A percentile compares a stretch with the other conserved stretches of the same genome.
phyloP scores from a whole-genome alignment of 768 basidiomycete genomes.

The Paxillus ammoniavirescens region DNA sequence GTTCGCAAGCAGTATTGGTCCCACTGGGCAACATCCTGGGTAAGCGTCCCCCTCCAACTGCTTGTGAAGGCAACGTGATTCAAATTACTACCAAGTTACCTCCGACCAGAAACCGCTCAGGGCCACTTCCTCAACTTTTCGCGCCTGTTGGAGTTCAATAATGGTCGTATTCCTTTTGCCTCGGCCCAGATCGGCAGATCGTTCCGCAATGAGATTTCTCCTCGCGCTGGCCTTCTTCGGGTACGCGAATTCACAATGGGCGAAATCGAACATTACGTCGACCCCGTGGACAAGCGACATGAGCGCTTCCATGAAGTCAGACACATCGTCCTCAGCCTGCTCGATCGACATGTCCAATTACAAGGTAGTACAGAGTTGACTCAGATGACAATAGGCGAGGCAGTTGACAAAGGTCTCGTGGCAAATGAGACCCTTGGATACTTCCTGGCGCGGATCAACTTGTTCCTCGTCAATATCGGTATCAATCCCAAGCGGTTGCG shows the following conservation, averaged over 20 bases:
- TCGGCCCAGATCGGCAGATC: slow-evolving; percentile 95
- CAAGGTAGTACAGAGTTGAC: slow-evolving; percentile 65
- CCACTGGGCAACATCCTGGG: slow-evolving; percentile 96
- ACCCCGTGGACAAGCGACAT: slow-evolving; percentile 90
- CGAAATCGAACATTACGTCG: slow-evolving; percentile 98
- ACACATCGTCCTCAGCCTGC: slow-evolving; percentile 69
- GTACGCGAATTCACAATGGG: slow-evolving; percentile 99
- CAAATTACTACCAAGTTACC: slow-evolving; percentile 53
- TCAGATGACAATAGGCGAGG: slow-evolving; percentile 80
- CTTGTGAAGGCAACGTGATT: neutral
- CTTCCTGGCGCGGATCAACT: slow-evolving; percentile 90
- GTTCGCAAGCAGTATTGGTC: slow-evolving; percentile 97
- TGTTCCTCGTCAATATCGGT: slow-evolving; percentile 88
- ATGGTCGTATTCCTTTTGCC: slow-evolving; percentile 93
- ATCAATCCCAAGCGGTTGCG: slow-evolving; percentile 80
- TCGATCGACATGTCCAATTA: slow-evolving; percentile 82
- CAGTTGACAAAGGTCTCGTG: slow-evolving; percentile 80
- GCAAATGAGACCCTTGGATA: slow-evolving; percentile 98
- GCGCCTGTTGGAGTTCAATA: slow-evolving; percentile 96
- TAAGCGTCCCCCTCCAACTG: slow-evolving; percentile 23
- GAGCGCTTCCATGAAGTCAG: slow-evolving; percentile 78
- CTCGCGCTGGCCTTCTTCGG: slow-evolving; percentile 91
- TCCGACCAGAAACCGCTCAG: slow-evolving; percentile 97
- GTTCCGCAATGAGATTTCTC: slow-evolving; percentile 98
- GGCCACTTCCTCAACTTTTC: slow-evolving; percentile 99